Evolutionary conservation across 441 rosid species (phyloP).

Genomic region (Aquilaria agallochum): DNA sequence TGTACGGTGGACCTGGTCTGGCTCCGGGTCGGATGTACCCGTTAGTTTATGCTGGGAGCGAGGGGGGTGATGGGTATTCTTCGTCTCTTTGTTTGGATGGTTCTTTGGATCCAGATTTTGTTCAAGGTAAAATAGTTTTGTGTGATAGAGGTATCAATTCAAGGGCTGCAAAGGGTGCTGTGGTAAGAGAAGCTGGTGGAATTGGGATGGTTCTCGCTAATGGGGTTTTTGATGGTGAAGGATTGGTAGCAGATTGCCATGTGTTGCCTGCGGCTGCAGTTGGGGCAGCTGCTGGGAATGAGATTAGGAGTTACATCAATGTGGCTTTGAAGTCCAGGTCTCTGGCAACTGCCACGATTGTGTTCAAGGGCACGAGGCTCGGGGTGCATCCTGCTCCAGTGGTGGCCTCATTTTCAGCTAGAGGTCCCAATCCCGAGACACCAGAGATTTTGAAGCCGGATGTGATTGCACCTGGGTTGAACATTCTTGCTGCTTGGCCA

Average conservation of each 20-base stretch:
- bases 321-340: conserved; percentile 34
- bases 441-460: conserved; percentile 71
- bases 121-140: conserved; percentile 52
- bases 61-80: conserved; percentile 73
- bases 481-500: conserved; percentile 77
- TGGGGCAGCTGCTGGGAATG: conserved; percentile 54
- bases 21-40: conserved; percentile 44
- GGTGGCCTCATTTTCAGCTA: conserved; percentile 66
- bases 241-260: conserved; percentile 72
- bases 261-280: conserved; percentile 56
- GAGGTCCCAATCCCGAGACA: conserved; percentile 69
- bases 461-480: conserved; percentile 67
- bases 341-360: conserved; percentile 48
- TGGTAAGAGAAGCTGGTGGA: conserved; percentile 58
- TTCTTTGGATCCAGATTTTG: conserved; percentile 45
- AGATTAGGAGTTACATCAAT: conserved; percentile 47
- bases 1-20: conserved; percentile 51
- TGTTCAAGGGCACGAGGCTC: conserved; percentile 57
- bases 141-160: conserved; percentile 74
- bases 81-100: conserved; percentile 66
- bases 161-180: conserved; percentile 57
- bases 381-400: conserved; percentile 61
- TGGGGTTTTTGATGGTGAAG: conserved; percentile 71
- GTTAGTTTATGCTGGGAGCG: conserved; percentile 49
- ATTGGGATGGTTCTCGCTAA: conserved; percentile 68